A percentile compares a stretch with the other conserved stretches of the same genome.
These are phyloP conservation scores for Cladophialophora bantiana DNA, from an alignment of 2,329 filamentous ascomycete genomes.

Conservation along the genomic window DNA sequence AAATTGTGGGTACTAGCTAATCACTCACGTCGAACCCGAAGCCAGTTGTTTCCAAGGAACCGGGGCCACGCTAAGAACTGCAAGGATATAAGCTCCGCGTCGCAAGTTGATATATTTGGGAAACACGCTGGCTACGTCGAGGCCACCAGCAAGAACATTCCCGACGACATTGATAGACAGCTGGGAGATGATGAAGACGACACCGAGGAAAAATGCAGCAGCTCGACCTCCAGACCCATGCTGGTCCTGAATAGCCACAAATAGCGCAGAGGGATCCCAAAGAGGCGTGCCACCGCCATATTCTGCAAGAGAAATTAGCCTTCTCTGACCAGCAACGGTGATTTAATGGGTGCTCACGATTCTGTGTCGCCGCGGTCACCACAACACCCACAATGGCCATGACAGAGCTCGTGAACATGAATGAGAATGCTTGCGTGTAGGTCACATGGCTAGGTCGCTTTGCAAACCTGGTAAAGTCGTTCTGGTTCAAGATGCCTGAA, in stretches of 20 bases:
- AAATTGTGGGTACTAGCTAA: too few relatives aligned
- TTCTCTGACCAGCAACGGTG: not conserved
- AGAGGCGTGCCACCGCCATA: conserved; percentile 46
- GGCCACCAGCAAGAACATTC: conserved; percentile 60
- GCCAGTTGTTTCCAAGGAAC: conserved; percentile 61
- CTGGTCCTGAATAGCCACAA: conserved; percentile 43
- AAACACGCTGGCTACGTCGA: conserved; percentile 62
- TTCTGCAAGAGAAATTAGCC: conserved; percentile 25
- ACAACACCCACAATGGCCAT: conserved; percentile 50
- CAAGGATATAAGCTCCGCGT: conserved; percentile 59
- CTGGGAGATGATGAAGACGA: conserved; percentile 55
- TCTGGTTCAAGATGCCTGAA: conserved; percentile 45
- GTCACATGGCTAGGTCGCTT: conserved; percentile 50
- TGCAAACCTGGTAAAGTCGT: conserved; percentile 49
- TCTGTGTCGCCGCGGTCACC: conserved; percentile 44
- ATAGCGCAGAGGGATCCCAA: conserved; percentile 54
- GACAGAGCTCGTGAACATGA: conserved; percentile 49
- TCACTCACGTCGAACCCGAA: conserved; percentile 48
- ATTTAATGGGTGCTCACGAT: conserved; percentile 30
- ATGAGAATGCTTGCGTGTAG: conserved; percentile 48
- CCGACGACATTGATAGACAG: conserved; percentile 55
- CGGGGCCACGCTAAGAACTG: conserved; percentile 53
- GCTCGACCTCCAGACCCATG: conserved; percentile 49
- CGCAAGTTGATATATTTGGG: conserved; percentile 64
- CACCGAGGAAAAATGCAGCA: conserved; percentile 55